A percentile compares a stretch with the other conserved stretches of the same genome.
These are phyloP conservation scores for Camellia lanceoleosa DNA, from an alignment of 148 eudicot species.

Conservation along the genomic window DNA sequence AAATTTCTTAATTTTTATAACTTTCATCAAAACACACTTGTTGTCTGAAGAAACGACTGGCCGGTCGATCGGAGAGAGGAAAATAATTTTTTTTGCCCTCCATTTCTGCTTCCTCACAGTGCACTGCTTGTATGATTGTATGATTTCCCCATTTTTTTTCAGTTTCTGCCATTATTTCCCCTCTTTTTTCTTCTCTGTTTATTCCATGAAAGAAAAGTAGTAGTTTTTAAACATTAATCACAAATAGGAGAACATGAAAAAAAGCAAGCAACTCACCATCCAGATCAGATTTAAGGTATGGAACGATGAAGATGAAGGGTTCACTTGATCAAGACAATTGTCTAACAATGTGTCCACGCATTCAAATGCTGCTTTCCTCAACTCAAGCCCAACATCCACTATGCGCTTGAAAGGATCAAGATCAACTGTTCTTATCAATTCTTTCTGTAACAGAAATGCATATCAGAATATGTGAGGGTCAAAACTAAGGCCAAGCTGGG, in stretches of 20 bases:
- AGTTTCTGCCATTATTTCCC: too few relatives aligned
- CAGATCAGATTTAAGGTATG: conserved; percentile 80
- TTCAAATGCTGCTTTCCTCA: conserved; percentile 98
- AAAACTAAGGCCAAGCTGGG: too few relatives aligned
- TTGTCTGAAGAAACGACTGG: too few relatives aligned
- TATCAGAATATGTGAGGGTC: background rate
- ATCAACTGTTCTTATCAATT: conserved; percentile 94
- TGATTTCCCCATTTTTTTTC: too few relatives aligned
- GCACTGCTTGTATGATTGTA: too few relatives aligned
- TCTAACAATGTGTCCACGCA: conserved; percentile 93
- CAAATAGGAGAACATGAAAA: background rate
- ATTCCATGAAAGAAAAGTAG: background rate
- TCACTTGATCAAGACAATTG: conserved; percentile 85
- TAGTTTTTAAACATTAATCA: background rate
- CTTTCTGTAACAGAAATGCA: conserved; percentile 56
- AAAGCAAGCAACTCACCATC: conserved; percentile 56
- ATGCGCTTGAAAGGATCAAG: conserved; percentile 97
- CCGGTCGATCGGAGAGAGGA: too few relatives aligned
- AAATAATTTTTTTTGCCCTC: too few relatives aligned
- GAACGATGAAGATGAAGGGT: conserved; percentile 87
- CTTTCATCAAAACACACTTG: too few relatives aligned
- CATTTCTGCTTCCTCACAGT: too few relatives aligned
- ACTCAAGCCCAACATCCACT: conserved; percentile 97
- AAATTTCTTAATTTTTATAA: too few relatives aligned
- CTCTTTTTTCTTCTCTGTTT: too few relatives aligned